Evolutionary conservation across 805 yeast genomes (phyloP).

Genomic region (Metschnikowia lachancei): DNA sequence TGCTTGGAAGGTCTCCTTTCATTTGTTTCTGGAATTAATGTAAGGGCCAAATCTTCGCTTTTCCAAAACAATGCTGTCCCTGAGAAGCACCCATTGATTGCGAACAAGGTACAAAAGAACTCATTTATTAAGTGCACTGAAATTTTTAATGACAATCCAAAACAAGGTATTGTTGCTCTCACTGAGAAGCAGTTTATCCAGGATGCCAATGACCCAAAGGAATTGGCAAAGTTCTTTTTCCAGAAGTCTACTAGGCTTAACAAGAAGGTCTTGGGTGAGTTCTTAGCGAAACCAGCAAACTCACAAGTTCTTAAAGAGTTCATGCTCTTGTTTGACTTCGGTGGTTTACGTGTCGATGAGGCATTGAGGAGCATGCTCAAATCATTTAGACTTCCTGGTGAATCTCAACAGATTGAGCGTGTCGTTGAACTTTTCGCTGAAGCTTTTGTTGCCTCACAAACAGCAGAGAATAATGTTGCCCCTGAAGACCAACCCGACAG

Average conservation of each 20-base stretch:
- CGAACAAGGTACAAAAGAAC: conserved; percentile 57
- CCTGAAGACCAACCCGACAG: conserved; percentile 24
- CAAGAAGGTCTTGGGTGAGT: conserved; percentile 85
- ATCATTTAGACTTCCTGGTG: conserved; percentile 92
- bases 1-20: conserved; percentile 85
- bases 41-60: conserved; percentile 37
- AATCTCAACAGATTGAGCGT: conserved; percentile 93
- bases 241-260: conserved; percentile 79
- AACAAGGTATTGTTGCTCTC: conserved; percentile 65
- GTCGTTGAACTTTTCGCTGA: conserved; percentile 83
- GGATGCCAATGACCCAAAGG: conserved; percentile 45
- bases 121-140: conserved; percentile 75
- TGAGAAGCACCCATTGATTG: conserved; percentile 32
- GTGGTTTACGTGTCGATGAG: conserved; percentile 83
- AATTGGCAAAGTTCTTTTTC: conserved; percentile 73
- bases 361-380: conserved; percentile 80
- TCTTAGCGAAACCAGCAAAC: conserved; percentile 73
- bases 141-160: conserved; percentile 74
- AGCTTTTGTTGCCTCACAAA: conserved; percentile 68
- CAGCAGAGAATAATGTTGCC: conserved; percentile 22
- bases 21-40: conserved; percentile 61
- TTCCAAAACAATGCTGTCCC: neutral
- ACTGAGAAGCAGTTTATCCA: conserved; percentile 64
- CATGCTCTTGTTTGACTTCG: conserved; percentile 69
- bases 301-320: conserved; percentile 58